Evolutionary conservation across 2,329 filamentous ascomycete genomes (phyloP).

Genomic region (Cercospora canescens): DNA sequence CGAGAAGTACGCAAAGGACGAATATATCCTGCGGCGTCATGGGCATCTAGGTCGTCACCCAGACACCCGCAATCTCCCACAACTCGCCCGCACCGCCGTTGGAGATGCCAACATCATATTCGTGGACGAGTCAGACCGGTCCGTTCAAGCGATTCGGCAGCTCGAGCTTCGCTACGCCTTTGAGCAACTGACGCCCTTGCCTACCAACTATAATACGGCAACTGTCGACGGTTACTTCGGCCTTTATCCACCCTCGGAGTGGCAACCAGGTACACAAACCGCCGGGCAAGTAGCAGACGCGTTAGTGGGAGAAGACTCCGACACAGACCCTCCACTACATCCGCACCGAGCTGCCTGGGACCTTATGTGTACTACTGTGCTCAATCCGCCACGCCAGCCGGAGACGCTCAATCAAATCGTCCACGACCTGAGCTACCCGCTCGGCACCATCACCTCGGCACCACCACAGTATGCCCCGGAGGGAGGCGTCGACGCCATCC

Average conservation of each 20-base stretch:
- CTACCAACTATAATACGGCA: constrained; percentile 31
- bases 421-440: not conserved
- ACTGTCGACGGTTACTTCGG: constrained; percentile 30
- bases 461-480: not conserved
- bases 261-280: not conserved
- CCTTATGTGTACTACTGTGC: not conserved
- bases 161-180: constrained; percentile 26
- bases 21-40: constrained; percentile 30
- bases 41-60: constrained; percentile 25
- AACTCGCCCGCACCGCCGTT: constrained; percentile 18
- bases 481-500: constrained; percentile 5
- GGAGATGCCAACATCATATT: constrained; percentile 28
- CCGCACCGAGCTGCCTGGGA: not conserved
- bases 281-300: constrained; percentile 16
- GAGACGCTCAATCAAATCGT: not conserved
- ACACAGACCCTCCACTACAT: not conserved
- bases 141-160: constrained; percentile 28
- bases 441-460: not conserved
- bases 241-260: constrained; percentile 23
- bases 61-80: constrained; percentile 12
- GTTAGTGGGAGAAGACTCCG: not conserved
- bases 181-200: constrained; percentile 28
- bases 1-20: constrained; percentile 28
- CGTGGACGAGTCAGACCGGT: constrained; percentile 16
- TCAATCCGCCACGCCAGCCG: not conserved